Conservation (phyloP, 139 green algal genomes). For the Micromonas commoda region DNA sequence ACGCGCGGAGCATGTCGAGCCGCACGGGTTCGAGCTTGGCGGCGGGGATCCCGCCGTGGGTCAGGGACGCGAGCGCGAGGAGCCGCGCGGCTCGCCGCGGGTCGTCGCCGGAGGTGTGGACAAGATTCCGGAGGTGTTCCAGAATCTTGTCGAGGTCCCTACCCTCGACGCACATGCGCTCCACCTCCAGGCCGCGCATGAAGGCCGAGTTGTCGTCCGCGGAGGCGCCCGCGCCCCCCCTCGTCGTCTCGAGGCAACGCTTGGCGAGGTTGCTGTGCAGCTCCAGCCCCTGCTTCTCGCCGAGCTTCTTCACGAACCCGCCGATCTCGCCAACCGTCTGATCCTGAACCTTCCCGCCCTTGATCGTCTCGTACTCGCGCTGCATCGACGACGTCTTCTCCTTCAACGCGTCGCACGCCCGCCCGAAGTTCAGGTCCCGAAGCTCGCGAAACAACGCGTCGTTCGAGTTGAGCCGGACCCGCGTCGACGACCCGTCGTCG, state of each 20-base stretch:
- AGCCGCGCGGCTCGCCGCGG: not conserved
- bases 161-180: constrained; percentile 63
- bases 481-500: not conserved
- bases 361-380: constrained; percentile 40
- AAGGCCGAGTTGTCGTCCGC: constrained; percentile 35
- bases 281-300: constrained; percentile 27
- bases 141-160: constrained; percentile 43
- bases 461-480: constrained; percentile 36
- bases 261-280: constrained; percentile 52
- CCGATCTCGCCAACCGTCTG: constrained; percentile 41
- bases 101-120: constrained; percentile 52
- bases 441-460: constrained; percentile 62
- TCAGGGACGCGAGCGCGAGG: not conserved
- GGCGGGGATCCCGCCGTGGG: not conserved
- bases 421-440: constrained; percentile 51
- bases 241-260: constrained; percentile 40
- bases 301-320: constrained; percentile 44
- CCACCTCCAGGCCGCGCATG: constrained; percentile 43
- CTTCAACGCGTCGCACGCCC: constrained; percentile 36
- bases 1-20: not conserved
- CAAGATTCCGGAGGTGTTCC: constrained; percentile 52
- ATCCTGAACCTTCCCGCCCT: not conserved
- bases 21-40: not conserved
- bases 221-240: constrained; percentile 38
- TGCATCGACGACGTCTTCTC: constrained; percentile 41